Conservation (phyloP, 1,284 basidiomycete genomes). For the Marasmius sp. region DNA sequence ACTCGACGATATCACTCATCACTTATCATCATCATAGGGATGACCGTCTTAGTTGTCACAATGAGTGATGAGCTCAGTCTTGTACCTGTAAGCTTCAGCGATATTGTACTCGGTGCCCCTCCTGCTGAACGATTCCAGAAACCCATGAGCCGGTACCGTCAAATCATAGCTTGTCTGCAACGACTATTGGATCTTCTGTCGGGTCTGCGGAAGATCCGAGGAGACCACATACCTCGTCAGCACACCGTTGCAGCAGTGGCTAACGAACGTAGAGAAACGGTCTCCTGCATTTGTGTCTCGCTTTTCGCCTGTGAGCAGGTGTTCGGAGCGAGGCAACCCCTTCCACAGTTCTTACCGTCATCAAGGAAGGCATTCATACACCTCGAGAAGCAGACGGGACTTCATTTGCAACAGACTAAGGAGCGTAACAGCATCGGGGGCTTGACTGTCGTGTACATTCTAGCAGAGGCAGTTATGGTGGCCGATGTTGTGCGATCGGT, state of each 20-base stretch:
- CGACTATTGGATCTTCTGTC: slow-evolving; percentile 45
- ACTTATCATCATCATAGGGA: slow-evolving; percentile 13
- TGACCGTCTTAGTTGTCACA: slow-evolving; percentile 37
- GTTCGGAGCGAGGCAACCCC: slow-evolving; percentile 45
- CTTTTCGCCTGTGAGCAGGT: slow-evolving; percentile 53
- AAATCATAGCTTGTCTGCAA: slow-evolving; percentile 39
- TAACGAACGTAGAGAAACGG: slow-evolving; percentile 45
- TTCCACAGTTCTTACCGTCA: slow-evolving; percentile 53
- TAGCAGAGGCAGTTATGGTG: slow-evolving; percentile 46
- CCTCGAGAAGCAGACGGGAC: slow-evolving; percentile 36
- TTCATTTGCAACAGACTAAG: slow-evolving; percentile 30
- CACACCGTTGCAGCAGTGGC: slow-evolving; percentile 43
- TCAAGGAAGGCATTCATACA: slow-evolving; percentile 39
- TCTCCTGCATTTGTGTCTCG: slow-evolving; percentile 48
- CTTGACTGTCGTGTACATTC: slow-evolving; percentile 40
- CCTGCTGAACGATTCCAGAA: slow-evolving; percentile 31
- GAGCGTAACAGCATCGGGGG: slow-evolving; percentile 28
- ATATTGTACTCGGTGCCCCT: background rate
- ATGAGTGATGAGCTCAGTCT: slow-evolving; percentile 53
- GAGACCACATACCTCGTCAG: slow-evolving; percentile 45
- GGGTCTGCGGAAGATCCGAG: slow-evolving; percentile 44
- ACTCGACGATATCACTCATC: background rate
- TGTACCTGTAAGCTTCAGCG: slow-evolving; percentile 38
- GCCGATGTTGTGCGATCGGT: slow-evolving; percentile 42
- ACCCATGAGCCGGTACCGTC: slow-evolving; percentile 46